Evolutionary conservation across 176 grass and related monocot species (phyloP), one percentile per base, ranked within the genome.

Genomic region (Oryza longistaminata): DNA sequence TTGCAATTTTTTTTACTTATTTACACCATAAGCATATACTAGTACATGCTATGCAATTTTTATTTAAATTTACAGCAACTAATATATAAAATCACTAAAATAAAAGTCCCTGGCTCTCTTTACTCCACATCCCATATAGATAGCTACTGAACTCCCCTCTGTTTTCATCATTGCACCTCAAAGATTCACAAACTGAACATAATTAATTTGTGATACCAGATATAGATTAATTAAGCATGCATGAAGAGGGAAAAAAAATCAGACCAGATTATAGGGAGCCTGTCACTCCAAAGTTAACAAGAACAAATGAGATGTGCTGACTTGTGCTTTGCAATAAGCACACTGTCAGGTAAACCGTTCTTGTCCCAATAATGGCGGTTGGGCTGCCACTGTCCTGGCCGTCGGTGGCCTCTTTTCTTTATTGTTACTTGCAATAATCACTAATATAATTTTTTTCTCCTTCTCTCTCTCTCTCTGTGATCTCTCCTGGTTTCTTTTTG

Each of bases 281-380:
- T 24, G 21, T 62, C 8, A 0, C 58, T 62, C 58, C 58, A 62
- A 24, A 62, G 2, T 4, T 62, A 62, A 6, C 58, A 62, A 62
- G n/a, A 62, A 24, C 21, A 22, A 62, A 24, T 62, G 58, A 24
- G 46, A 4, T 27, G 24, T 60, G 78, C 16, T 66, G 83, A 35
- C 83, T 15, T 19, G 53, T 75, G 78, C 34, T 87, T 42, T 52
- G 80, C 79, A 62, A 62, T 90, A 50, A 79, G 39, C 68, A 74
- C 67, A 69, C 34, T 40, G 16, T 87, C 84, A 9, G 84, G 88
- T 87, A 75, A 87, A 64, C 74, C 80, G 80, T 90, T 90, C 74
- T 70, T 86, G 79, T 87, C 84, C 79, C 60, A 87, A 70, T 64
- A 83, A 83, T 83, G 84, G 84, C 69, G 26, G 88, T 87, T 90